These are phyloP conservation scores for Blastobotrys terrestris DNA, from an alignment of 805 yeast genomes.

Conservation along the genomic window DNA sequence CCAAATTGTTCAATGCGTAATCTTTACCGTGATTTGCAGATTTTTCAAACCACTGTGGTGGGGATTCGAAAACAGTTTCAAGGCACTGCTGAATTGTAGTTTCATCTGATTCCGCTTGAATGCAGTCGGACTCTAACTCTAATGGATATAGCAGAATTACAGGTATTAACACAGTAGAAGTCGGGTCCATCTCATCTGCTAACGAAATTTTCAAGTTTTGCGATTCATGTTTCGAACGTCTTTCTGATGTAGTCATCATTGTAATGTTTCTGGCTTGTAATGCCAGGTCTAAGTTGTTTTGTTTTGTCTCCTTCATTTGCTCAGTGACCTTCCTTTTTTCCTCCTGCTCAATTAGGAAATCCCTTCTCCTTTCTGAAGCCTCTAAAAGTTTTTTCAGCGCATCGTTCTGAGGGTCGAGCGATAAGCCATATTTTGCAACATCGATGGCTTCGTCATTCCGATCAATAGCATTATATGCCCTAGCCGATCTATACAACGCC, in stretches of 20 bases:
- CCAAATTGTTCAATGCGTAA: slow-evolving; percentile 53
- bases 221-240: slow-evolving; percentile 30
- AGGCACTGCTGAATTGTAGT: slow-evolving; percentile 60
- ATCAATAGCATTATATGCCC: slow-evolving; percentile 65
- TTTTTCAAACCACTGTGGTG: slow-evolving; percentile 57
- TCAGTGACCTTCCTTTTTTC: slow-evolving; percentile 23
- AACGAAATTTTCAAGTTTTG: slow-evolving; percentile 28
- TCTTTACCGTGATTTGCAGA: slow-evolving; percentile 48
- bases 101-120: slow-evolving; percentile 69
- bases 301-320: slow-evolving; percentile 32
- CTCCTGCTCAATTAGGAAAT: slow-evolving; percentile 21
- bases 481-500: slow-evolving; percentile 80
- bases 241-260: slow-evolving; percentile 40
- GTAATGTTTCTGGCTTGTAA: slow-evolving; percentile 52
- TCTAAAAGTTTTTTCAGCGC: slow-evolving; percentile 45
- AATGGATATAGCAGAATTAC: slow-evolving; percentile 78
- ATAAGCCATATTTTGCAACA: slow-evolving; percentile 58
- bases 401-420: slow-evolving; percentile 52
- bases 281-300: slow-evolving; percentile 50
- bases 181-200: slow-evolving; percentile 32
- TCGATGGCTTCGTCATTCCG: slow-evolving; percentile 66
- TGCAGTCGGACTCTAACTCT: slow-evolving; percentile 74
- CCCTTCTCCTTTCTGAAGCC: slow-evolving; percentile 37
- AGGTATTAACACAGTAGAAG: slow-evolving; percentile 77
- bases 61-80: slow-evolving; percentile 55